Percentiles rank a stretch among this genome's conserved stretches.
Evolutionary conservation across 2,329 filamentous ascomycete species (phyloP).

Genomic region (Septoria linicola): DNA sequence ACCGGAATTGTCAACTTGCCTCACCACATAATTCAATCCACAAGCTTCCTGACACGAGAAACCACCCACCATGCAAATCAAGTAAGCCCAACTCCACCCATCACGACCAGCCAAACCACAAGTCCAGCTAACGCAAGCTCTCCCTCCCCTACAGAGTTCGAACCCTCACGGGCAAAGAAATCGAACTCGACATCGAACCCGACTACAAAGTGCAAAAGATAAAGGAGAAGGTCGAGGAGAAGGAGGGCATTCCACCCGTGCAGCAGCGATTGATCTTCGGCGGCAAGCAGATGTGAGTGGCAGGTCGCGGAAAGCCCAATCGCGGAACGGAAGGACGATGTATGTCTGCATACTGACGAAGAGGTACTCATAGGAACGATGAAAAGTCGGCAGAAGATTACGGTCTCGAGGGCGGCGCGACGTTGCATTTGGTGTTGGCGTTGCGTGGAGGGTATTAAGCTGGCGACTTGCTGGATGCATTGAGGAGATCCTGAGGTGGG

Average conservation of each 20-base stretch:
- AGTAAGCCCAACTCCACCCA: slow-evolving; percentile 5
- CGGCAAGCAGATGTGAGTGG: slow-evolving; percentile 87
- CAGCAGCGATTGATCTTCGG: slow-evolving; percentile 96
- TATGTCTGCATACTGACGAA: neutral
- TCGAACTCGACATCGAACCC: slow-evolving; percentile 94
- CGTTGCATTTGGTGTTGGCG: slow-evolving; percentile 91
- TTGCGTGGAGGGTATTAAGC: slow-evolving; percentile 69
- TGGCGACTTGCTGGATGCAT: neutral
- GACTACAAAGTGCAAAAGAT: slow-evolving; percentile 94
- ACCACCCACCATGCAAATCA: slow-evolving; percentile 14
- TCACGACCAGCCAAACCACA: neutral
- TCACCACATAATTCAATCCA: neutral
- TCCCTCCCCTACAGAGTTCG: slow-evolving; percentile 66
- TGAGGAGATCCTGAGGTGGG: too few species aligned
- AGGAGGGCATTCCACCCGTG: slow-evolving; percentile 94
- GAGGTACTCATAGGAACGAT: slow-evolving; percentile 67
- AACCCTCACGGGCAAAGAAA: slow-evolving; percentile 97
- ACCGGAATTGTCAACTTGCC: neutral
- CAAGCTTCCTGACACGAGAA: neutral
- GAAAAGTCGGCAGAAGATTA: slow-evolving; percentile 93
- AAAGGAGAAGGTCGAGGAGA: slow-evolving; percentile 99
- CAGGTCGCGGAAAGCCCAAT: neutral
- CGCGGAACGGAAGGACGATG: neutral
- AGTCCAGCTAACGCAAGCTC: neutral
- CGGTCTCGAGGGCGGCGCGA: slow-evolving; percentile 85